Base-by-base conservation (phyloP, 2,329 filamentous ascomycete genomes). In the Fusarium sp. region DNA sequence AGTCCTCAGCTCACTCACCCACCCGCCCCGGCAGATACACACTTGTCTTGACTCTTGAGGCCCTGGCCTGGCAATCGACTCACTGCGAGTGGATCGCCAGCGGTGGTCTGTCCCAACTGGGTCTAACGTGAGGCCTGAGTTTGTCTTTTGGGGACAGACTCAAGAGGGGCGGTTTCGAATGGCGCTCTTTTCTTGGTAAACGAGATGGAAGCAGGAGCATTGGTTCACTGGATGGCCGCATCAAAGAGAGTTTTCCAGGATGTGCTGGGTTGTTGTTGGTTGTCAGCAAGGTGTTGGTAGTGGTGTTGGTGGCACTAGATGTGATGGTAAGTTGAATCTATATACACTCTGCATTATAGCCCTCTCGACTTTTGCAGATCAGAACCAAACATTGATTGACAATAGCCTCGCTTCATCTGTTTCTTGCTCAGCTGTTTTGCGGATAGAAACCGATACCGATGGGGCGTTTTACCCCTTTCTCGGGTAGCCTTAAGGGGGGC, bases 91-190 rank as follows among this genome's bases (percentile, higher is more conserved):
- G 58, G 66, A 64, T n/a, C 62, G 47, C 43, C 30, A 33, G 27
- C 71, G 69, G 72, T 56, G n/a, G 20, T 66, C 50, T 65, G 57
- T 45, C 64, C 58, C 40, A 32, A 71, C 61, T 66, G 6, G 66
- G 71, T 50, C 63, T 73, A 63, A 65, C 10, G 43, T 22, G 35
- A 61, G 60, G 59, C 62, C 12, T 47, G 30, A 65, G 52, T 59
- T 56, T 52, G 63, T 54, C 22, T 47, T 52, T 70, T n/a, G 69
- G 65, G 45, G 73, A 52, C 58, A 40, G 68, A 50, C 59, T 25
- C 68, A 61, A 43, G 63, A 61, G 65, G 60, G 63, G 66, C 47
- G 27, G 72, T 75, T 75, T 73, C 71, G 66, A 63, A 68, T 59
- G n/a, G 47, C 43, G 38, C 32, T 60, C 35, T 67, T 59, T 66